phyloP scores from a whole-genome alignment of 1,139 yeast genomes.

The Arxiozyma bovina region DNA sequence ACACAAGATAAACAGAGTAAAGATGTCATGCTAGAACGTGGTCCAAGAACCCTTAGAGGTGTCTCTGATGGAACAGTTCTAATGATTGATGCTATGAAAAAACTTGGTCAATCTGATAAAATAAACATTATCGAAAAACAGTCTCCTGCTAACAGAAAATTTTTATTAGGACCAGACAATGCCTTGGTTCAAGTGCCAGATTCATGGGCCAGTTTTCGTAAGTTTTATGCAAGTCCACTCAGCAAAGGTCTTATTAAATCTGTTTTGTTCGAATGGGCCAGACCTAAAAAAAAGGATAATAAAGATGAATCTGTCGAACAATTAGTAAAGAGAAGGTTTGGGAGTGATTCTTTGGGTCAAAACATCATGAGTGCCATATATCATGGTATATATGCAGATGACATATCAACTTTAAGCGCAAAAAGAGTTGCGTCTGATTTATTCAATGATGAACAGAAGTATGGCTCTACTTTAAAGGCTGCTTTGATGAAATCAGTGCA shows the following conservation, averaged over 20 bases:
- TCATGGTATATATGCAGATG: constrained; percentile 92
- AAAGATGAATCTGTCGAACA: constrained; percentile 65
- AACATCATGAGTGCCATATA: constrained; percentile 71
- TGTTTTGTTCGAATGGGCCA: constrained; percentile 33
- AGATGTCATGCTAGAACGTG: constrained; percentile 49
- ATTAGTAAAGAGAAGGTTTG: constrained; percentile 64
- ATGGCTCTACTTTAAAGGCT: constrained; percentile 50
- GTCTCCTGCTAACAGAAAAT: constrained; percentile 55
- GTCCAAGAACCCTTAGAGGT: constrained; percentile 69
- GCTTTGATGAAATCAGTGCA: constrained; percentile 19
- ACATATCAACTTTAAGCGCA: constrained; percentile 57
- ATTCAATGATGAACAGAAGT: constrained; percentile 46
- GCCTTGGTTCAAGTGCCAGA: constrained; percentile 43
- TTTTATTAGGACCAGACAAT: constrained; percentile 38
- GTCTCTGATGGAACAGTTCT: constrained; percentile 57
- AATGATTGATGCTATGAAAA: constrained; percentile 48
- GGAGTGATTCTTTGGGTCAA: constrained; percentile 43
- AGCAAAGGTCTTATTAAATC: constrained; percentile 36
- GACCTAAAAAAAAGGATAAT: constrained; percentile 16
- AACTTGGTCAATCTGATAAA: constrained; percentile 36
- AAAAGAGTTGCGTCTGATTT: constrained; percentile 46
- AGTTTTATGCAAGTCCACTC: constrained; percentile 40
- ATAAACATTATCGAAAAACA: constrained; percentile 42
- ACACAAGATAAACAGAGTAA: constrained; percentile 18
- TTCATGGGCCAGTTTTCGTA: constrained; percentile 33